Base-by-base conservation (phyloP, 1,139 yeast species). In the Lodderomyces jiufengensis region DNA sequence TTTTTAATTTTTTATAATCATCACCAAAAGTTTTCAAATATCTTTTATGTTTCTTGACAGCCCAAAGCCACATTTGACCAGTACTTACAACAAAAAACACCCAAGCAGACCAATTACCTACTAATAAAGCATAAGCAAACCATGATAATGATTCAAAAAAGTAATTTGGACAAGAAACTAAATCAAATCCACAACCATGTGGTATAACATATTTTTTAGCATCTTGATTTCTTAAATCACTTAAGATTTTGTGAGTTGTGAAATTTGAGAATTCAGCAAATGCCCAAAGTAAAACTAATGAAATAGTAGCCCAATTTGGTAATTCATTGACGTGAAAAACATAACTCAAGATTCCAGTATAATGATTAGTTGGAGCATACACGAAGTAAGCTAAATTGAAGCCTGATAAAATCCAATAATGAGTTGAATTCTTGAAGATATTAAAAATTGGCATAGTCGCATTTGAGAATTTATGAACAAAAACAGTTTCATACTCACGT, bases 361-460 rank as follows among this genome's bases (percentile, higher is more conserved):
- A 18, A 23, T 24, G 9, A 12, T 24, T 14, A 9, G 37, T 31
- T 9, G 95, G 94, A 4, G 83, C 77, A 44, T 85, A 90, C 31
- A 80, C 69, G 45, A 84, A 82, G 48, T 71, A 77, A 3, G 87
- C 77, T 36, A 85, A 69, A 46, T 78, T 70, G 24, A 84, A 57
- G 1, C 97, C 97, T 31, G 92, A 83, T 45, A 92, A 66, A 22
- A 86, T 57, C 97, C 97, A 90, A 64, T 92, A 92, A 59, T 92
- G 97, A 45, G 75, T 70, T 26, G 90, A 82, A 66, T 92, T 92
- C 63, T 90, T 87, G 71, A 92, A 84, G 44, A 92, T 66, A 61
- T 87, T 85, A 58, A 78, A 75, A 32, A 83, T 55, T 3, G 98
- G 98, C 98, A 92, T 92, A 21, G 98, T 92, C 21, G 87, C 80